Conservation (phyloP, 257 asterid genomes). For the Solanum piurae region DNA sequence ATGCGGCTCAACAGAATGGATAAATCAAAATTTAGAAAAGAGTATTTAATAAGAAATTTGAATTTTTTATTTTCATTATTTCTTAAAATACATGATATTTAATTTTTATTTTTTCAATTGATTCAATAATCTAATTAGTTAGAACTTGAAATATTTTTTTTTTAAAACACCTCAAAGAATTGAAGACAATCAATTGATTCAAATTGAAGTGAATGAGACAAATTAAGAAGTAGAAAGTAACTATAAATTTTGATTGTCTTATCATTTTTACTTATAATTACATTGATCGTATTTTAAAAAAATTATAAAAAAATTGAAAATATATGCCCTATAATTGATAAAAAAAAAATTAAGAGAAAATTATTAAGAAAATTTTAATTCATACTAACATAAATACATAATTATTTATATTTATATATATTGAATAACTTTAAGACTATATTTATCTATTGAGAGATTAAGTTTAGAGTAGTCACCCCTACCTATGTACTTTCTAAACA, state of each 20-base stretch:
- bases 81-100: not conserved
- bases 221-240: too few species aligned
- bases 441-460: not conserved
- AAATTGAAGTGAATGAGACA: not conserved
- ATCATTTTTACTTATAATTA: not conserved
- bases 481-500: not conserved
- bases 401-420: too few species aligned
- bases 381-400: too few species aligned
- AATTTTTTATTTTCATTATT: too few species aligned
- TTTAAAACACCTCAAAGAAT: not conserved
- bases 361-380: too few species aligned
- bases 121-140: not conserved
- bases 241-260: too few species aligned
- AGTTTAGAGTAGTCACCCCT: not conserved
- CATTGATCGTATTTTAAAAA: too few species aligned
- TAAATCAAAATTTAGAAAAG: not conserved
- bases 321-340: not conserved
- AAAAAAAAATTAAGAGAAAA: not conserved
- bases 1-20: not conserved
- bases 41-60: too few species aligned
- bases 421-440: not conserved
- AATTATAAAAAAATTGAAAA: not conserved
- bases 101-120: too few species aligned
- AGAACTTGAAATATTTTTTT: too few species aligned
- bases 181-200: too few species aligned